These are phyloP conservation scores for Xylaria sp. DNA, from an alignment of 2,329 filamentous ascomycete genomes.

Conservation along the genomic window DNA sequence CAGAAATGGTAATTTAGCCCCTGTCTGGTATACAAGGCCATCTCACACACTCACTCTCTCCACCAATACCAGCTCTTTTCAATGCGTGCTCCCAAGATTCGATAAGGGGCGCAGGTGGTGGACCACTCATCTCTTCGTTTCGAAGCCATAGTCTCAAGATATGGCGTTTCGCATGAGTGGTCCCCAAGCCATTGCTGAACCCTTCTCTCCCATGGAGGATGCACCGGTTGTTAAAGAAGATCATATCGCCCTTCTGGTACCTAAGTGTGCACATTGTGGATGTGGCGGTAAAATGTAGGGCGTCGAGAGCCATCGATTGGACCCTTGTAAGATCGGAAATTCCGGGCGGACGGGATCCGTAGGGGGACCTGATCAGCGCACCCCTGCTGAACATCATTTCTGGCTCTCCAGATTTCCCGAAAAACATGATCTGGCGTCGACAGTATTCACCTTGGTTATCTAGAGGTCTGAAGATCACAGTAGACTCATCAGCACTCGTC, in stretches of 20 bases:
- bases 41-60: background rate
- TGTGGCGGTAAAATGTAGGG: background rate
- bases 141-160: conserved; percentile 1
- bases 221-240: background rate
- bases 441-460: background rate
- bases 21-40: background rate
- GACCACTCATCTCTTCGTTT: background rate
- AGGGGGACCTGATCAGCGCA: background rate
- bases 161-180: background rate
- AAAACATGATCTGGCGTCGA: background rate
- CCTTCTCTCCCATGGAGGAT: background rate
- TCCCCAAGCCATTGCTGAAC: background rate
- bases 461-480: background rate
- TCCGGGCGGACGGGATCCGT: background rate
- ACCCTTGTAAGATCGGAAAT: background rate
- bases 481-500: background rate
- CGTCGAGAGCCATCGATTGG: background rate
- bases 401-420: background rate
- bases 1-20: background rate
- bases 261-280: background rate
- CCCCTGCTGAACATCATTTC: background rate
- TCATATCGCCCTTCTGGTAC: background rate
- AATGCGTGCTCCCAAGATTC: background rate
- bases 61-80: background rate
- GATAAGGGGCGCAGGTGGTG: background rate